Conservation (phyloP, 257 asterid genomes). For the Solanum peruvianum region DNA sequence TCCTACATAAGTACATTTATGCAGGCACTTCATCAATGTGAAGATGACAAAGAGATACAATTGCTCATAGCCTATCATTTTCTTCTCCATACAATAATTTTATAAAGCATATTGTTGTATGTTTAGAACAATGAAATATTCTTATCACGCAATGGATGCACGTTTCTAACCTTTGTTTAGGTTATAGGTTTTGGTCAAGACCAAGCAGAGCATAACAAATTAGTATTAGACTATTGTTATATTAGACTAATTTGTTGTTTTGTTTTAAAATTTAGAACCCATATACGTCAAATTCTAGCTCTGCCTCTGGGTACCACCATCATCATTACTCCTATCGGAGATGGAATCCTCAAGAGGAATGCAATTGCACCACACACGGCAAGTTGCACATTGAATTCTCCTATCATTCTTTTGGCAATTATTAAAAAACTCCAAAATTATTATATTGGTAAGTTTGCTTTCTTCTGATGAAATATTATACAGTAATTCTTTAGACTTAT, state of each 20-base stretch:
- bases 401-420: no score
- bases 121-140: background rate
- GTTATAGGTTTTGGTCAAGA: background rate
- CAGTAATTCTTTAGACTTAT: no score
- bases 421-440: no score
- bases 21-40: background rate
- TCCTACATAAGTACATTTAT: background rate
- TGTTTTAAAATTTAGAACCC: no score
- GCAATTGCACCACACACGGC: background rate
- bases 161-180: background rate
- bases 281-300: no score
- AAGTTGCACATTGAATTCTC: no score
- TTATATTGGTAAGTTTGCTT: no score
- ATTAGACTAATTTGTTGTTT: no score
- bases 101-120: background rate
- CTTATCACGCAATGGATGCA: background rate
- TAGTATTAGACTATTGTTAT: background rate
- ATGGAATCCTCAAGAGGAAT: background rate
- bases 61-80: background rate
- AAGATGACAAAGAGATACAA: background rate
- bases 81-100: background rate
- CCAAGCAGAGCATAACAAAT: background rate
- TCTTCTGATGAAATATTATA: no score
- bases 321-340: background rate
- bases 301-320: background rate